Conservation (phyloP, 2,329 filamentous ascomycete genomes). For the Karstenula rhodostoma region DNA sequence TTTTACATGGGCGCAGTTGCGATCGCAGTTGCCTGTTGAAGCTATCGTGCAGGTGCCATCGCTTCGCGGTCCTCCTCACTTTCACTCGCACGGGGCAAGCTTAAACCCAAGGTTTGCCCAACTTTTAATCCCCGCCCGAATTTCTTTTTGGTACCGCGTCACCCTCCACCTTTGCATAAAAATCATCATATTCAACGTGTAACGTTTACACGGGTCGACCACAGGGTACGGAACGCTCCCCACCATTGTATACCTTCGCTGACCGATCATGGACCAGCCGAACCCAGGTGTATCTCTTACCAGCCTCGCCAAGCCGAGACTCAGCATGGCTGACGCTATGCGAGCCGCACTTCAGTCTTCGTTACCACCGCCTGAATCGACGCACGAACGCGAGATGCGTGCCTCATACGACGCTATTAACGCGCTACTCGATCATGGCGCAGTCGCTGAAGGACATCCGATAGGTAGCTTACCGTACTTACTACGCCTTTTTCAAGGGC, state of each 20-base stretch:
- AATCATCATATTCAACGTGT: not conserved
- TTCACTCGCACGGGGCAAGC: not conserved
- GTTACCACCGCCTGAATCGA: not conserved
- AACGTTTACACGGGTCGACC: not conserved
- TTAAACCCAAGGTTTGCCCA: not conserved
- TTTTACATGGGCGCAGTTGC: not conserved
- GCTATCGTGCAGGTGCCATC: not conserved
- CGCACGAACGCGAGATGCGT: not conserved
- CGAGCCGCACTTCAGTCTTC: not conserved
- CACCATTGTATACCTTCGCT: not conserved
- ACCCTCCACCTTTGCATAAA: not conserved
- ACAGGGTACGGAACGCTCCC: not conserved
- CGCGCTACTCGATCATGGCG: not conserved
- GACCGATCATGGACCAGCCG: not conserved
- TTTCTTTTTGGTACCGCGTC: not conserved
- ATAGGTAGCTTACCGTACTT: not conserved
- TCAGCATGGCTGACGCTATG: slow-evolving; percentile 4
- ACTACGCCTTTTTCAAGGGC: not conserved
- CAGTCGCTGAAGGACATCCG: not conserved
- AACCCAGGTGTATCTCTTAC: not conserved
- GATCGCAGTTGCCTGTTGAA: not conserved
- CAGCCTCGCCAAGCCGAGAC: not conserved
- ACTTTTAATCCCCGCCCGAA: not conserved
- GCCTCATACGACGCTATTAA: not conserved
- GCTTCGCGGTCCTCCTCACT: not conserved